Percentiles rank a stretch among this genome's conserved stretches.
Conservation (phyloP, 495 filamentous ascomycete species). For the Neurospora sp. region DNA sequence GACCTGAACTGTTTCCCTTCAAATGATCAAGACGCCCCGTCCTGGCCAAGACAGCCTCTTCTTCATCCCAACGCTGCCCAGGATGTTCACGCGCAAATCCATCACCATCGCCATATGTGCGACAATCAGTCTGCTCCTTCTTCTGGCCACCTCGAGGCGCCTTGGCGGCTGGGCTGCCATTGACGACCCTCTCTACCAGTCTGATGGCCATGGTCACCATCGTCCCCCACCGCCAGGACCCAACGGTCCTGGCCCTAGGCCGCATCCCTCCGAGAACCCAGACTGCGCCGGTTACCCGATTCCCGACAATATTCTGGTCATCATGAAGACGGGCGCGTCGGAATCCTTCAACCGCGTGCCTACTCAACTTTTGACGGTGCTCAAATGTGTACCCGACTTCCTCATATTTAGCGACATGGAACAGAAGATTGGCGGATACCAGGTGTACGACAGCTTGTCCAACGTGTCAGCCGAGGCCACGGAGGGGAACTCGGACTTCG, state of each 20-base stretch:
- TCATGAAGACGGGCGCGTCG: constrained; percentile 50
- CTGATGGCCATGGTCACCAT: background rate
- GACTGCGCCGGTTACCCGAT: constrained; percentile 28
- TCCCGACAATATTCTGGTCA: constrained; percentile 30
- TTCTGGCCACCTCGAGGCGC: constrained; percentile 20
- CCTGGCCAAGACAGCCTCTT: background rate
- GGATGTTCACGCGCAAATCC: constrained; percentile 12
- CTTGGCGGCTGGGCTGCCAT: constrained; percentile 19
- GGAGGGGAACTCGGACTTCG: constrained; percentile 38
- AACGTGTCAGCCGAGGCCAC: constrained; percentile 29
- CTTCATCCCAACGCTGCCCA: constrained; percentile 3
- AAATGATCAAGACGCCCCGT: background rate
- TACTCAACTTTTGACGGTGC: constrained; percentile 43
- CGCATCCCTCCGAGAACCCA: constrained; percentile 5
- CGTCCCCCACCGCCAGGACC: background rate
- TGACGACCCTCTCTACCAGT: constrained; percentile 8
- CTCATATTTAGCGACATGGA: constrained; percentile 51
- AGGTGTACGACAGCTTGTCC: constrained; percentile 42
- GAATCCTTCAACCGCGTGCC: constrained; percentile 44
- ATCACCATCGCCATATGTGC: constrained; percentile 8
- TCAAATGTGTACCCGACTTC: constrained; percentile 42
- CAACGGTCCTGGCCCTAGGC: background rate
- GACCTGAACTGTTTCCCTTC: background rate
- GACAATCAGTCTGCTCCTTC: constrained; percentile 14
- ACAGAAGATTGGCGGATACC: constrained; percentile 36